These are phyloP conservation scores for Solanum dulcamara DNA, from an alignment of 257 asterid species.

Conservation along the genomic window DNA sequence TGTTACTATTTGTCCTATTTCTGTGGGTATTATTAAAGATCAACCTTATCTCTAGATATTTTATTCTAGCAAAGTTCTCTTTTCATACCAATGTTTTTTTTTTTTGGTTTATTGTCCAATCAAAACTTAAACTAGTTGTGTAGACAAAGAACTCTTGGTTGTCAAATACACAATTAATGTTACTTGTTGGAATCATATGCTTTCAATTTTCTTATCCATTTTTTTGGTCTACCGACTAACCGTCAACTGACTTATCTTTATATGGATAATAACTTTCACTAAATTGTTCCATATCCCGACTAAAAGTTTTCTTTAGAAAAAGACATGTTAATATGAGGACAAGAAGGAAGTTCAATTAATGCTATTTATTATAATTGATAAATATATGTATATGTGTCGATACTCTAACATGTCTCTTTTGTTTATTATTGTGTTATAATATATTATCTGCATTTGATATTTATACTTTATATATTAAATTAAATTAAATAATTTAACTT, in stretches of 20 bases:
- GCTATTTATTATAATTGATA: background rate
- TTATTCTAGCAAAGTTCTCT: background rate
- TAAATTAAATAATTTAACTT: too few relatives aligned
- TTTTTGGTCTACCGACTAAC: background rate
- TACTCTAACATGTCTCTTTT: background rate
- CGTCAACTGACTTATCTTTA: background rate
- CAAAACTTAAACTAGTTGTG: background rate
- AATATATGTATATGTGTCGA: background rate
- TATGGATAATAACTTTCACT: background rate
- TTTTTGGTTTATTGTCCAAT: background rate
- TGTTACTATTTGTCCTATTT: background rate
- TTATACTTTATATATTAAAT: too few relatives aligned
- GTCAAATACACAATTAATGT: background rate
- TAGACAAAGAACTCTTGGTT: background rate
- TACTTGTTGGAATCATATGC: background rate
- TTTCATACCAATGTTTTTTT: background rate
- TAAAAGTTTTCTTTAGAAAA: background rate
- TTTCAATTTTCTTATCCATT: background rate
- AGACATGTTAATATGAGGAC: background rate
- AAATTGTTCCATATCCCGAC: background rate
- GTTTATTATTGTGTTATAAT: background rate
- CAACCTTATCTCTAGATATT: background rate
- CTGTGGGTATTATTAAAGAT: background rate
- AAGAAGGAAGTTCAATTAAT: background rate
- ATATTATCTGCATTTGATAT: too few relatives aligned